Percentiles rank a stretch among this genome's conserved stretches.
These are phyloP conservation scores for Candida suzukii DNA, from an alignment of 805 yeast genomes.

Conservation along the genomic window DNA sequence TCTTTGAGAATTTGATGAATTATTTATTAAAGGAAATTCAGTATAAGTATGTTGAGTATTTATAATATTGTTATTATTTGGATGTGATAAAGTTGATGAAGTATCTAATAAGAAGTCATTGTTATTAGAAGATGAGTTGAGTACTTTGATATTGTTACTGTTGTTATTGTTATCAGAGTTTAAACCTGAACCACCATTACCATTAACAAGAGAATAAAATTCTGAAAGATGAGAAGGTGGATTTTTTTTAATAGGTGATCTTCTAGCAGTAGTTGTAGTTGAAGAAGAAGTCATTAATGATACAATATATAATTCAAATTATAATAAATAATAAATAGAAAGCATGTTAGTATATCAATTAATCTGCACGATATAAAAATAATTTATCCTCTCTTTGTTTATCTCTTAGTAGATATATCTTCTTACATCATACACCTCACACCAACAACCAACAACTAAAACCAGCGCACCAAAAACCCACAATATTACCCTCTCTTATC, in stretches of 20 bases:
- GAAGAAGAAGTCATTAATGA: no score
- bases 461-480: no score
- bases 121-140: no score
- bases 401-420: no score
- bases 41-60: constrained; percentile 5
- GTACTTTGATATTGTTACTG: not conserved
- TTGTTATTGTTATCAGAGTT: not conserved
- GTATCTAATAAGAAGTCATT: not conserved
- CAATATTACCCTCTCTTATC: no score
- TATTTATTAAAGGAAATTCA: not conserved
- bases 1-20: not conserved
- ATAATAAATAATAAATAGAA: no score
- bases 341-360: no score
- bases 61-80: not conserved
- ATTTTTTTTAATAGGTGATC: constrained; percentile 2
- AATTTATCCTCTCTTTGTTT: no score
- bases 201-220: constrained; percentile 45
- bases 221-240: constrained; percentile 55
- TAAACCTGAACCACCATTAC: not conserved
- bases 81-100: not conserved
- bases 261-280: constrained; percentile 4
- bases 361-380: no score
- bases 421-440: no score
- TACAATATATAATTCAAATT: no score
- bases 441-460: no score